phyloP scores from a whole-genome alignment of 352 stramenopile species.

The Pythium brachiatum region DNA sequence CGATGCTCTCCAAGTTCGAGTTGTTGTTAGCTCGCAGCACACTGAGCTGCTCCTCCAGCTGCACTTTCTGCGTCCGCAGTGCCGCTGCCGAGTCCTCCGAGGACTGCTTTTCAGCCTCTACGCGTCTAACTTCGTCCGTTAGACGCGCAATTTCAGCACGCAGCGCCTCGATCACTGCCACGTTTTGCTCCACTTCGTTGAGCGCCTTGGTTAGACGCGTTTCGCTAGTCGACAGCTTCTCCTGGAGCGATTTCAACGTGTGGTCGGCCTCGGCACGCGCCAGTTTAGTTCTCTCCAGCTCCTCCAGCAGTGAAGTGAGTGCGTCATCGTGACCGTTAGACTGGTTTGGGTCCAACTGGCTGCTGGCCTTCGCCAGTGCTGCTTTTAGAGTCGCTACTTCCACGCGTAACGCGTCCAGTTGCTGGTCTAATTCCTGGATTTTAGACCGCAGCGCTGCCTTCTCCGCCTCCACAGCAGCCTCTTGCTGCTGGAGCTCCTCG shows the following conservation, averaged over 20 bases:
- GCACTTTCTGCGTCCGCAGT: slow-evolving; percentile 25
- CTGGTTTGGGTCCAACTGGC: neutral
- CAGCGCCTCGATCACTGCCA: slow-evolving; percentile 21
- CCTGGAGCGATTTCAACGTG: slow-evolving; percentile 39
- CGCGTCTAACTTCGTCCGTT: slow-evolving; percentile 15
- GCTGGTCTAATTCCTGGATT: neutral
- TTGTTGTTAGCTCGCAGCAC: slow-evolving; percentile 37
- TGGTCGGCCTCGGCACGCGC: slow-evolving; percentile 47
- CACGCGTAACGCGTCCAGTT: neutral
- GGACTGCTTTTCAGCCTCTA: slow-evolving; percentile 6
- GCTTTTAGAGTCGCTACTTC: neutral
- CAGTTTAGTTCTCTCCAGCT: slow-evolving; percentile 65
- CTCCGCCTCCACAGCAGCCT: neutral
- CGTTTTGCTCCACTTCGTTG: slow-evolving; percentile 28
- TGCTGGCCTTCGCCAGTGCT: neutral
- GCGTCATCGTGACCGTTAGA: slow-evolving; percentile 3
- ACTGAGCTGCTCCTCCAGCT: slow-evolving; percentile 37
- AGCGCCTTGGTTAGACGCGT: slow-evolving; percentile 15
- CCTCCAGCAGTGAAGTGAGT: slow-evolving; percentile 39
- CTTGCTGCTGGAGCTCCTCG: slow-evolving; percentile 11
- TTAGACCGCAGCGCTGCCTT: neutral
- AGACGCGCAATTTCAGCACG: slow-evolving; percentile 18
- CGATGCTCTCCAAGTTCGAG: slow-evolving; percentile 36
- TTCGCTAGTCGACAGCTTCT: slow-evolving; percentile 22
- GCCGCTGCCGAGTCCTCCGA: neutral